Conservation (phyloP, 139 green algal genomes). For the Tetraselmis striata region DNA sequence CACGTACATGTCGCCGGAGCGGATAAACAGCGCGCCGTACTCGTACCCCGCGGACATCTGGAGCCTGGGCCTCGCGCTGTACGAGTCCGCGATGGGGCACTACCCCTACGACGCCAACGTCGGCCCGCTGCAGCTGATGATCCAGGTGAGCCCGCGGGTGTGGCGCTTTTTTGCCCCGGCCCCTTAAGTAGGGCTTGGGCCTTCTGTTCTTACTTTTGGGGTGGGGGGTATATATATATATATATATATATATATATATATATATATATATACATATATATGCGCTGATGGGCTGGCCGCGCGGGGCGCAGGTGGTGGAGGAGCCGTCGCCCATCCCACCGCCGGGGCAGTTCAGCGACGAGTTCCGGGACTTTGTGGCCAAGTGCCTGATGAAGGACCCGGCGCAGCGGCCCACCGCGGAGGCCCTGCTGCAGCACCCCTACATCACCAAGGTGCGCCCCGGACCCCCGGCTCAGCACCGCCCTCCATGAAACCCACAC, state of each 20-base stretch:
- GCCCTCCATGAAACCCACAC: not conserved
- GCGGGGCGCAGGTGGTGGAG: conserved; percentile 40
- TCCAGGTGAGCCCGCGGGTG: conserved; percentile 40
- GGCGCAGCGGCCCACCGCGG: conserved; percentile 43
- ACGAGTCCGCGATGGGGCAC: conserved; percentile 78
- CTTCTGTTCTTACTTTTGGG: no score
- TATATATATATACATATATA: not conserved
- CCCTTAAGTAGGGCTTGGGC: not conserved
- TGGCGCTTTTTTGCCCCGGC: not conserved
- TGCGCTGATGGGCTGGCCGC: not conserved
- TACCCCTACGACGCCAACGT: conserved; percentile 82
- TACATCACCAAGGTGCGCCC: conserved; percentile 34
- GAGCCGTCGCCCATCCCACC: conserved; percentile 47
- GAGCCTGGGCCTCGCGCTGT: conserved; percentile 77
- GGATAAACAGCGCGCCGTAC: conserved; percentile 82
- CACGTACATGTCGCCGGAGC: conserved; percentile 97
- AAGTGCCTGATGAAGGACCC: conserved; percentile 69
- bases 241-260: not conserved
- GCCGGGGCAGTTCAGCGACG: conserved; percentile 37
- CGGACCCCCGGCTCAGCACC: not conserved
- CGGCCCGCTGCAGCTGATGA: conserved; percentile 72
- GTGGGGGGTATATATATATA: no score
- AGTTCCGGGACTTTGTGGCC: conserved; percentile 75
- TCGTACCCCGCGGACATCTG: conserved; percentile 75
- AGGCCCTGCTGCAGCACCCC: conserved; percentile 66